Evolutionary conservation across 1,284 basidiomycete genomes (phyloP), one percentile per base, ranked within the genome.

Genomic region (Malassezia slooffiae): DNA sequence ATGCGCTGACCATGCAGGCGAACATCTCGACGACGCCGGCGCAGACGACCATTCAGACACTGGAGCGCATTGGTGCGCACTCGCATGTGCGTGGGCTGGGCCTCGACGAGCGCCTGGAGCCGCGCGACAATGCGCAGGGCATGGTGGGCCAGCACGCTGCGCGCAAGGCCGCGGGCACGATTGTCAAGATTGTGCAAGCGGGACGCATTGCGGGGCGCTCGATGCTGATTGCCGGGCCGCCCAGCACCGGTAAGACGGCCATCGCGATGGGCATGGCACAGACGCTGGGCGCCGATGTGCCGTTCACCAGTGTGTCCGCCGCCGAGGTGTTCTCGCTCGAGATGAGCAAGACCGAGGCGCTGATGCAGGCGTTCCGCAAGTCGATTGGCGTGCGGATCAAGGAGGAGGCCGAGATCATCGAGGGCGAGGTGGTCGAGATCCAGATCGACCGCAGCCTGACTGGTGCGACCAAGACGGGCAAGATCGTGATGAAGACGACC

Each of bases 371-470:
- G 0, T 88, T 97, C 73, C 77, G 90, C 60, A 75, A 89, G 58
- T 88, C 87, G 60, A 96, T 96, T 65, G 91, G 91, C 24, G 88
- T 97, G 0, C 77, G 90, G 38, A 96, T 97, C 70, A 91, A 87
- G 70, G 91, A 97, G 70, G 91, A 97, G 74, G 86, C 85, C 3
- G 91, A 97, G 70, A 79, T 96, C 34, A 90, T 97, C 52, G 88
- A 95, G 70, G 91, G 93, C 47, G 93, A 97, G 71, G 88, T 97
- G 1, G 89, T 97, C 9, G 91, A 99, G 72, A 90, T 97, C 58
- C 89, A 95, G 71, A 91, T 97, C 58, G 90, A 97, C 75, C 77
- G 91, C 34, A 91, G 87, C 72, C 74, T 97, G 39, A 96, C 91
- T 34, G 93, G 93, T 23, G 88, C 90, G 61, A 95, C 90, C 12